These are phyloP conservation scores for Penicillium lagena DNA, from an alignment of 495 filamentous ascomycete genomes.

Conservation along the genomic window DNA sequence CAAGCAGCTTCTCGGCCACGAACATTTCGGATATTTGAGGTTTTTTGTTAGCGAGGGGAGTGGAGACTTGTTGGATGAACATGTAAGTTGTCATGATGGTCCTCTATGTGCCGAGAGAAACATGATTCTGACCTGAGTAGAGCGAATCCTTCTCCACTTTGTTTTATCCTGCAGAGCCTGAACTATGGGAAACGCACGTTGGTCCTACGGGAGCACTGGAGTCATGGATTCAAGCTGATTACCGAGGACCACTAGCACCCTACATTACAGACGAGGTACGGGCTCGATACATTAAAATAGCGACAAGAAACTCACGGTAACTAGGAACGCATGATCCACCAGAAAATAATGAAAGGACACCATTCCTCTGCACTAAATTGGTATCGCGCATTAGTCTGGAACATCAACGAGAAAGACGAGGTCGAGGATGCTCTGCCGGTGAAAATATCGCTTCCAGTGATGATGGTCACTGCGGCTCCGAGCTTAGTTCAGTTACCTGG, in stretches of 20 bases:
- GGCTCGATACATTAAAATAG: not conserved
- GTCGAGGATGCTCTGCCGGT: constrained; percentile 2
- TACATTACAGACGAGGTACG: constrained; percentile 15
- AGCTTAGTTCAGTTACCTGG: constrained; percentile 5
- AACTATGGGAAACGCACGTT: constrained; percentile 12
- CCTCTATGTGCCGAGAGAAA: too few species aligned
- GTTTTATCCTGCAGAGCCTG: constrained; percentile 16
- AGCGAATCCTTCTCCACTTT: constrained; percentile 17
- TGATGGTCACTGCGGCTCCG: constrained; percentile 10
- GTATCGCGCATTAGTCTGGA: constrained; percentile 22
- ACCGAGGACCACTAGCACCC: constrained; percentile 6
- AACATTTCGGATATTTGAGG: constrained; percentile 19
- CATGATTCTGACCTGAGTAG: constrained; percentile 1
- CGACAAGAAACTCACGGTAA: not conserved
- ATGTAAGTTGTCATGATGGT: constrained; percentile 11
- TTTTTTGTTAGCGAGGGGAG: constrained; percentile 17
- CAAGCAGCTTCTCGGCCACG: constrained; percentile 18
- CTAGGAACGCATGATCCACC: constrained; percentile 13
- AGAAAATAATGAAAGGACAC: constrained; percentile 18
- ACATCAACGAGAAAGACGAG: constrained; percentile 23
- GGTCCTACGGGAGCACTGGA: constrained; percentile 14
- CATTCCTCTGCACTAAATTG: constrained; percentile 19
- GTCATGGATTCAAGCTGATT: constrained; percentile 14
- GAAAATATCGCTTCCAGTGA: constrained; percentile 6
- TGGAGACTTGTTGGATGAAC: constrained; percentile 17